These are phyloP conservation scores for Cytospora schulzeri DNA, from an alignment of 2,329 filamentous ascomycete species.

Conservation along the genomic window DNA sequence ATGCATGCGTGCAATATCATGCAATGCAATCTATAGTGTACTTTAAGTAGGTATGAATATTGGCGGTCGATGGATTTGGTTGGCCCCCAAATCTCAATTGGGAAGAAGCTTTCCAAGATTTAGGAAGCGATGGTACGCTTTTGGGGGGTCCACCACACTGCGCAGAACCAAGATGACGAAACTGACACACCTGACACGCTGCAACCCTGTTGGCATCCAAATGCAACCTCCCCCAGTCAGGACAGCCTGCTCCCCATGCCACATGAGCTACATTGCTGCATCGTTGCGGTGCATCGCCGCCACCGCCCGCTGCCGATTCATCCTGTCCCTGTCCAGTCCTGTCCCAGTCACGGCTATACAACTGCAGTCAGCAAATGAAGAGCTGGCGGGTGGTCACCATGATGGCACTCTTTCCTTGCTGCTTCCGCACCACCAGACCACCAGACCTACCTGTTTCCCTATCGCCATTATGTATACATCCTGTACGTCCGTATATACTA, in stretches of 20 bases:
- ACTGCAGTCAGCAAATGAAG: constrained; percentile 15
- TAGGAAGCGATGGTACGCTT: neutral
- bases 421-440: neutral
- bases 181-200: neutral
- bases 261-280: too few species aligned
- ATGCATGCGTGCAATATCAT: neutral
- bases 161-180: neutral
- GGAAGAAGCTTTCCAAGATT: neutral
- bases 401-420: constrained; percentile 5
- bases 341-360: neutral
- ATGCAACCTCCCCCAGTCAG: too few species aligned
- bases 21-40: neutral
- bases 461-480: neutral
- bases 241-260: too few species aligned
- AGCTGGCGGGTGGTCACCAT: constrained; percentile 12
- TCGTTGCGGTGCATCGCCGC: neutral
- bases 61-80: neutral
- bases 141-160: neutral
- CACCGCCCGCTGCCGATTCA: neutral
- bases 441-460: neutral
- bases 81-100: neutral
- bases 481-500: neutral
- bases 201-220: neutral
- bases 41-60: neutral
- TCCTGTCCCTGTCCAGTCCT: neutral